Conservation (phyloP, 2,329 filamentous ascomycete species). For the Dryadomyces sulphureus region DNA sequence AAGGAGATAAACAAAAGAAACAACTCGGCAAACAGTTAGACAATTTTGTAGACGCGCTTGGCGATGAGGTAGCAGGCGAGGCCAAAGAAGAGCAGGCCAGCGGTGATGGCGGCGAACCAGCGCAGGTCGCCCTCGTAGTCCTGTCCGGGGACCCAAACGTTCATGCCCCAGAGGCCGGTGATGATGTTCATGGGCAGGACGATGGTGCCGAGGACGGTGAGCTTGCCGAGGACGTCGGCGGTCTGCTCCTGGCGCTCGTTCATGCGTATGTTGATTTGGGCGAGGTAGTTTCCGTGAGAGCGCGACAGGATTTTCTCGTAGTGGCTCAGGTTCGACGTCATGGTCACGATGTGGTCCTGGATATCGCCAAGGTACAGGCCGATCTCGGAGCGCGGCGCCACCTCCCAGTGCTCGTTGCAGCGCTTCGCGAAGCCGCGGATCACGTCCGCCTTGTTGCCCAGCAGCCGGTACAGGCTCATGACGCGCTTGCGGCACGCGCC, state of each 20-base stretch:
- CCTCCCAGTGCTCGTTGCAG: conserved; percentile 96
- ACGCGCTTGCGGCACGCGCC: conserved; percentile 94
- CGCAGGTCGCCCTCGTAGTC: conserved; percentile 57
- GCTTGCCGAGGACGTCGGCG: conserved; percentile 81
- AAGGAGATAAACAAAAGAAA: background rate
- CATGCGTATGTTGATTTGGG: conserved; percentile 98
- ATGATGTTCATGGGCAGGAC: conserved; percentile 99
- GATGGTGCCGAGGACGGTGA: conserved; percentile 92
- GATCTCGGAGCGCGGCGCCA: conserved; percentile 88
- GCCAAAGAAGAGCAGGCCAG: conserved; percentile 64
- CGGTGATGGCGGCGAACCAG: conserved; percentile 67
- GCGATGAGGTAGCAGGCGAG: conserved; percentile 66
- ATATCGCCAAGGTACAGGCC: conserved; percentile 97
- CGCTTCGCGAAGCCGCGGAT: conserved; percentile 98
- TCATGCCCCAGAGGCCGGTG: conserved; percentile 98
- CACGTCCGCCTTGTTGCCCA: conserved; percentile 96
- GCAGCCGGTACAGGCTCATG: conserved; percentile 82
- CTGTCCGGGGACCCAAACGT: conserved; percentile 89
- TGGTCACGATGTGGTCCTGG: conserved; percentile 97
- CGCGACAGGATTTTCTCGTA: conserved; percentile 91
- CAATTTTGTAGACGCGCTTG: conserved; percentile 71
- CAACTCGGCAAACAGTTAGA: conserved; percentile 34
- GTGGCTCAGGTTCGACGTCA: conserved; percentile 90
- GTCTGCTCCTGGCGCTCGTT: conserved; percentile 95
- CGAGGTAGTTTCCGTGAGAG: conserved; percentile 94